Base-by-base conservation (phyloP, 148 eudicot genomes). In the Nepenthes mirabilis region DNA sequence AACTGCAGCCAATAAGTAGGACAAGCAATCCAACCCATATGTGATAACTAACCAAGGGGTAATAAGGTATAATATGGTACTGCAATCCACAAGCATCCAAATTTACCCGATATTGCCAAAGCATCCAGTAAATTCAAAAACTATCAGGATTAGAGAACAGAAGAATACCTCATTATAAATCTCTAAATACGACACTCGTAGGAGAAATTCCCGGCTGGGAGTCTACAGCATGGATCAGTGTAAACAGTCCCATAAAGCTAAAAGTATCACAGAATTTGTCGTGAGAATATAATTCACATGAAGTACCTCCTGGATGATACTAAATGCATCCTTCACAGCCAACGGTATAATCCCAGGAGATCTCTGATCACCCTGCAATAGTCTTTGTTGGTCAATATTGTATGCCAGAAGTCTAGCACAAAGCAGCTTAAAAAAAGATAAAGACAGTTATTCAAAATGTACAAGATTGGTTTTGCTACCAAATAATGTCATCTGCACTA, bases 311-410 rank as follows among this genome's bases (percentile, higher is more conserved):
- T 93, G 96, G 56, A 93, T 93, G 45, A 93, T 93, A 66, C 99
- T 86, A 70, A 93, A 93, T 69, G 95, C 91, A 82, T 93, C 99
- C 82, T 93, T 93, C 59, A 93, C 99, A 72, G 99, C 99, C 83
- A 93, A 79, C 14, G 99, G 99, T 72, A 93, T 93, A 37, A 89
- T 82, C 40, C 96, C 99, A 57, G 99, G 99, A 60, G 99, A 93
- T 74, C 99, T 82, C 74, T 93, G 99, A 79, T 93, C 96, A 60
- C 99, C 99, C 98, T 93, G 81, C 55, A 53, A 53, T 53, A 53
- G 6, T 23, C 23, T 23, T 23, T 23, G 23, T 23, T 23, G 23
- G 23, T 23, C 23, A 23, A 23, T 23, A 23, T 23, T 23, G 23
- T 23, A 23, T 23, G 23, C 23, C 23, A 23, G 23, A 23, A 23